These are phyloP conservation scores for Penicillium angulare DNA, from an alignment of 495 filamentous ascomycete genomes.

Conservation along the genomic window DNA sequence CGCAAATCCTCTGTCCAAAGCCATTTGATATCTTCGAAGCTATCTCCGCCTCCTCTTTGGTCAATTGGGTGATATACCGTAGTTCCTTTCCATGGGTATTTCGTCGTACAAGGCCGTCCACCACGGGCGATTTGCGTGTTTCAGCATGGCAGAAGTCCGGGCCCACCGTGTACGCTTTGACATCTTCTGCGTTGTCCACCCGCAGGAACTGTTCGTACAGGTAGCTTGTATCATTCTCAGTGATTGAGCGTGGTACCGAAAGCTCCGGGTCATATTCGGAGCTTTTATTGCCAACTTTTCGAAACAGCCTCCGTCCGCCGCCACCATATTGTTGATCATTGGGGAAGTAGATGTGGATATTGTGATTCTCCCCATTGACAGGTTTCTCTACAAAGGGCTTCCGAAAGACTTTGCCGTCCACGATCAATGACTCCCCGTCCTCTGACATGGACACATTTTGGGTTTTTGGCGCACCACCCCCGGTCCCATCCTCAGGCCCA, in stretches of 20 bases:
- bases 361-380: constrained; percentile 97
- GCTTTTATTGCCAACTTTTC: constrained; percentile 97
- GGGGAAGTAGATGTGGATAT: constrained; percentile 96
- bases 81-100: constrained; percentile 98
- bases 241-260: constrained; percentile 72
- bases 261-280: constrained; percentile 84
- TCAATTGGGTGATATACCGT: constrained; percentile 85
- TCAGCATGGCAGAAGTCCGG: constrained; percentile 94
- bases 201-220: constrained; percentile 96
- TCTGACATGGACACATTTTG: constrained; percentile 79
- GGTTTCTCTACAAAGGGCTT: constrained; percentile 99
- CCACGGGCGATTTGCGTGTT: constrained; percentile 93
- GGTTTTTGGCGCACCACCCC: constrained; percentile 53
- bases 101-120: constrained; percentile 90
- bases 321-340: constrained; percentile 70
- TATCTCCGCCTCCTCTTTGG: constrained; percentile 76
- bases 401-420: constrained; percentile 75
- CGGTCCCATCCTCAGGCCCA: constrained; percentile 70
- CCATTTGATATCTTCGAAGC: constrained; percentile 85
- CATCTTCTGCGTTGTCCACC: constrained; percentile 94
- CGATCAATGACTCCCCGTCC: constrained; percentile 79
- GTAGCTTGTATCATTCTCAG: constrained; percentile 76
- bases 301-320: constrained; percentile 87
- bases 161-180: constrained; percentile 98
- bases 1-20: constrained; percentile 94